Evolutionary conservation across 257 asterid species (phyloP).

Genomic region (Lavandula angustifolia): DNA sequence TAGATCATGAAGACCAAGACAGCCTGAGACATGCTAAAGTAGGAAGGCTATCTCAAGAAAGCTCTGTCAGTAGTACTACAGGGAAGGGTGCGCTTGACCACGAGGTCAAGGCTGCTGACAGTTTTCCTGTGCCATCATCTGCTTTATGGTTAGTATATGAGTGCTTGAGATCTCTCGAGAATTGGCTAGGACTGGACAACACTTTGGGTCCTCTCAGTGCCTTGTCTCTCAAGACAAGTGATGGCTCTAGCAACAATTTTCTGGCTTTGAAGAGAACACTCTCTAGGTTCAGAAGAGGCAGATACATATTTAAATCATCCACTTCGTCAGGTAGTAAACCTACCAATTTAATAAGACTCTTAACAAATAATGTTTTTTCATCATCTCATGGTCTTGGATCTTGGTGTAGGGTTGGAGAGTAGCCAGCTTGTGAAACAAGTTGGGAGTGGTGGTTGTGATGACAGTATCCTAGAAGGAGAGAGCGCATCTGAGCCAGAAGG

Average conservation of each 20-base stretch:
- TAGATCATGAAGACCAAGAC: constrained; percentile 76
- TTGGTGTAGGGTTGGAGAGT: constrained; percentile 47
- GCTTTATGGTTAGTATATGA: constrained; percentile 80
- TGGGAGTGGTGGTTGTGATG: constrained; percentile 49
- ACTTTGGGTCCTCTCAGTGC: constrained; percentile 57
- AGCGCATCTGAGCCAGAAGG: constrained; percentile 61
- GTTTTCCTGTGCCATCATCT: constrained; percentile 58
- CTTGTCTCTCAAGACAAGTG: constrained; percentile 52
- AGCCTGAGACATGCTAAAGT: constrained; percentile 82
- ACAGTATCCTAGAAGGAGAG: constrained; percentile 56
- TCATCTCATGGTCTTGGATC: constrained; percentile 40
- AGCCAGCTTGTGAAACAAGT: constrained; percentile 48
- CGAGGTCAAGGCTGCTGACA: constrained; percentile 46
- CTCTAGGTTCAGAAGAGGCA: constrained; percentile 67
- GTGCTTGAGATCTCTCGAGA: constrained; percentile 84
- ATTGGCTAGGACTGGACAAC: constrained; percentile 77
- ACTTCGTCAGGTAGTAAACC: constrained; percentile 46
- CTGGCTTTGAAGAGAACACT: constrained; percentile 64
- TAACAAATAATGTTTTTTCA: constrained; percentile 39
- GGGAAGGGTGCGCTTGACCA: constrained; percentile 57
- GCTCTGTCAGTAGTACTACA: constrained; percentile 62
- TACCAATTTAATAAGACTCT: constrained; percentile 45
- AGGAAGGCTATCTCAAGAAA: constrained; percentile 87
- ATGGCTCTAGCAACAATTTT: constrained; percentile 60
- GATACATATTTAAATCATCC: constrained; percentile 46